Conservation (phyloP, 176 grass and related monocot species). For the Phyllostachys edulis region DNA sequence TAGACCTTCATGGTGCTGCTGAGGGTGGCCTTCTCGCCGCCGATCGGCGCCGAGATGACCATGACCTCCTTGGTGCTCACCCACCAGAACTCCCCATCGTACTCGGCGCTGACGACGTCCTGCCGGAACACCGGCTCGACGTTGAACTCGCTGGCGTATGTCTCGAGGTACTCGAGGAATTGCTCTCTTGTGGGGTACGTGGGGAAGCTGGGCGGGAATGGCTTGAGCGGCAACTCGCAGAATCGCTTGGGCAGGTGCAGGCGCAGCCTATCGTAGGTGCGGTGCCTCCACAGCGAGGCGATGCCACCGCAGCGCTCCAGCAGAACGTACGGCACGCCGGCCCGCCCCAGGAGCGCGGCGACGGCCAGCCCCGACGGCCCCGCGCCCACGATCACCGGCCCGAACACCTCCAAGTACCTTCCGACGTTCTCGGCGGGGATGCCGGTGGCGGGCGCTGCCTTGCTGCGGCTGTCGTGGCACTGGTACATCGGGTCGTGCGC, state of each 20-base stretch:
- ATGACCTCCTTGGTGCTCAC: conserved; percentile 38
- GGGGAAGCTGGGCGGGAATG: conserved; percentile 57
- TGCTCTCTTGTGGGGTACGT: conserved; percentile 69
- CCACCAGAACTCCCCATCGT: conserved; percentile 61
- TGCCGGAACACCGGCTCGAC: conserved; percentile 50
- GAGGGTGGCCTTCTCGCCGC: conserved; percentile 1
- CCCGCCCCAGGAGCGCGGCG: conserved; percentile 49
- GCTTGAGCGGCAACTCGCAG: conserved; percentile 74
- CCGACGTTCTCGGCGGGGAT: conserved; percentile 1
- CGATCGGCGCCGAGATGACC: background rate
- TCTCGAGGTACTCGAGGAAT: conserved; percentile 72
- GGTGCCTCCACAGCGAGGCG: conserved; percentile 81
- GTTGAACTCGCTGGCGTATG: conserved; percentile 43
- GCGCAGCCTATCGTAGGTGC: conserved; percentile 75
- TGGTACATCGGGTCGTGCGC: conserved; percentile 56
- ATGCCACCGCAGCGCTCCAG: conserved; percentile 68
- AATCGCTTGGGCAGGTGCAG: conserved; percentile 79
- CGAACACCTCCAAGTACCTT: conserved; percentile 20
- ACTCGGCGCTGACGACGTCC: conserved; percentile 57
- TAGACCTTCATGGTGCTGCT: conserved; percentile 33
- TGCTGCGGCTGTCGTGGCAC: background rate
- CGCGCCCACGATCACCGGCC: conserved; percentile 61
- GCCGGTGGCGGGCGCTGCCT: conserved; percentile 22
- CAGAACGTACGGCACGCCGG: conserved; percentile 57
- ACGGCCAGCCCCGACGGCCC: conserved; percentile 77